phyloP scores from a whole-genome alignment of 495 filamentous ascomycete species.

The Aspergillus mulundensis region DNA sequence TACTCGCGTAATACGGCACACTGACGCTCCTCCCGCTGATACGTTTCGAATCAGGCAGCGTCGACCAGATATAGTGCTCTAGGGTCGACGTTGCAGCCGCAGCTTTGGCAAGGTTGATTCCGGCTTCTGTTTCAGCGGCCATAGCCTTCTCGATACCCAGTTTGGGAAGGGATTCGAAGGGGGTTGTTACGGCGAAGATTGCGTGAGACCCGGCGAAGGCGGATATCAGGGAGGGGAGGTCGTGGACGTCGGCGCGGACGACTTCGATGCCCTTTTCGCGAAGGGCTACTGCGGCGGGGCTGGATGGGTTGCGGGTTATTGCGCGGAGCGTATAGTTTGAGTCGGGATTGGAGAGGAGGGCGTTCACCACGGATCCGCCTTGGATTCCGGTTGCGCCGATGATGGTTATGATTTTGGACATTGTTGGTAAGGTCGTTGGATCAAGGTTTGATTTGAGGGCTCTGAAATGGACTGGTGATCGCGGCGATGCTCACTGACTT shows the following conservation, averaged over 20 bases:
- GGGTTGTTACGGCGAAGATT: constrained; percentile 51
- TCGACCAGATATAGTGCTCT: constrained; percentile 28
- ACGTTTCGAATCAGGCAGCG: constrained; percentile 17
- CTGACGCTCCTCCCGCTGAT: constrained; percentile 16
- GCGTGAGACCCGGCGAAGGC: constrained; percentile 32
- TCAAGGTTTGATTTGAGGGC: not conserved
- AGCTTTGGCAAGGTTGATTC: constrained; percentile 25
- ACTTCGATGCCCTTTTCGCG: constrained; percentile 39
- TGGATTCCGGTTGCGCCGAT: constrained; percentile 47
- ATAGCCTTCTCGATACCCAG: constrained; percentile 4
- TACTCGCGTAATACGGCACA: constrained; percentile 30
- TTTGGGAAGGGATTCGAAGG: constrained; percentile 32
- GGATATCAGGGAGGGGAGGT: constrained; percentile 30
- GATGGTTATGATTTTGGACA: constrained; percentile 14
- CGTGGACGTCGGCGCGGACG: constrained; percentile 41
- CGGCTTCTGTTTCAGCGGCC: constrained; percentile 17
- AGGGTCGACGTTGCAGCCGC: constrained; percentile 21
- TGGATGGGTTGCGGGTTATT: constrained; percentile 39
- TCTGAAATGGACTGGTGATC: too few species aligned
- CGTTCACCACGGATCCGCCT: constrained; percentile 39
- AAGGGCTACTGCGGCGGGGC: constrained; percentile 31
- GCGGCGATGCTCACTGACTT: too few species aligned
- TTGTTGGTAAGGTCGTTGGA: not conserved
- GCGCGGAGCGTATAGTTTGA: constrained; percentile 38
- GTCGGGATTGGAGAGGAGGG: constrained; percentile 25